Conservation (phyloP, 2,329 filamentous ascomycete species). For the Phialocephala subalpina region DNA sequence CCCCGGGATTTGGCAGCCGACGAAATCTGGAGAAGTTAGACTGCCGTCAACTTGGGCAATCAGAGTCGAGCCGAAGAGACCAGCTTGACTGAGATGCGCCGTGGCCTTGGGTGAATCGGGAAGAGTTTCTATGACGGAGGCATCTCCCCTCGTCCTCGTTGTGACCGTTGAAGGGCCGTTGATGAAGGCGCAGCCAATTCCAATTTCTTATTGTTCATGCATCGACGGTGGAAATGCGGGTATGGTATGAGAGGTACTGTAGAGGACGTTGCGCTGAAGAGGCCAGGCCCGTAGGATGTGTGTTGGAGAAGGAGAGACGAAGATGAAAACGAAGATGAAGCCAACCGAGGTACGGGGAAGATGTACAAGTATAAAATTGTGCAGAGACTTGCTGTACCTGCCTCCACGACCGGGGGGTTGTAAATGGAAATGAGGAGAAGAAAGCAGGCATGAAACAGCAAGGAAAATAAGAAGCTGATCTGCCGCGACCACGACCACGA, state of each 20-base stretch:
- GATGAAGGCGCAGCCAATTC: neutral
- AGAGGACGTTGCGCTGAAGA: neutral
- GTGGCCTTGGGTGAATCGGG: neutral
- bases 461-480: neutral
- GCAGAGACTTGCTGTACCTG: constrained; percentile 6
- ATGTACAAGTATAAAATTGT: neutral
- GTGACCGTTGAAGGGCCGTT: constrained; percentile 11
- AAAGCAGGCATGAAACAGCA: constrained; percentile 1
- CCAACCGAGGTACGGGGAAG: neutral
- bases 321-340: too few species aligned
- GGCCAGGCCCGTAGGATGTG: neutral
- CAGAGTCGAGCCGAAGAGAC: neutral
- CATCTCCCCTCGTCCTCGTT: neutral
- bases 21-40: constrained; percentile 32
- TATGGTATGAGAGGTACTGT: neutral
- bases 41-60: constrained; percentile 6
- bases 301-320: neutral
- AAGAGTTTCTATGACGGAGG: constrained; percentile 1
- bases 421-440: neutral
- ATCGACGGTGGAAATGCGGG: neutral
- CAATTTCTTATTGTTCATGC: neutral
- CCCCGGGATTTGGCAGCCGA: constrained; percentile 32
- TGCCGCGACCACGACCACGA: neutral
- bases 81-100: neutral
- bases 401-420: neutral